Percentiles rank a stretch among this genome's conserved stretches.
Evolutionary conservation across 352 stramenopile species (phyloP).

Genomic region (Poterioochromonas sp.): DNA sequence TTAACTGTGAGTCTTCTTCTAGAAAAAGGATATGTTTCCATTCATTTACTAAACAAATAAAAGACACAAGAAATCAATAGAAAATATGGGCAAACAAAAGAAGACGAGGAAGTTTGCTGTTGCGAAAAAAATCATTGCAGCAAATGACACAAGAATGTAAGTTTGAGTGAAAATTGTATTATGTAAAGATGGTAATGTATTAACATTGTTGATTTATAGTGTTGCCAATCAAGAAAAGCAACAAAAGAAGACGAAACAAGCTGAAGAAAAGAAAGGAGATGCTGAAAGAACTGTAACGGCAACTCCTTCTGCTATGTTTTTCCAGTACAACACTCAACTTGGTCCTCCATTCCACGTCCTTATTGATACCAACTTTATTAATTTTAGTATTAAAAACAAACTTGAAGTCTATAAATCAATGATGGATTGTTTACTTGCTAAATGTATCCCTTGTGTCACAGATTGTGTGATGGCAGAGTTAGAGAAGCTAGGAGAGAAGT

Average conservation of each 20-base stretch:
- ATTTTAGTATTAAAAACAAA: constrained; percentile 99
- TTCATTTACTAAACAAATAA: too few species aligned
- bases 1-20: too few species aligned
- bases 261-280: constrained; percentile 70
- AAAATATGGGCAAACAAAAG: constrained; percentile 90
- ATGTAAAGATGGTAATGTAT: neutral
- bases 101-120: constrained; percentile 92
- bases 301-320: constrained; percentile 94
- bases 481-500: constrained; percentile 98
- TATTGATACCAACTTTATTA: constrained; percentile 99
- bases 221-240: constrained; percentile 26
- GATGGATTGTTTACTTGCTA: constrained; percentile 99
- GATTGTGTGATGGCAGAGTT: constrained; percentile 99
- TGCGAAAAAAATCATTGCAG: constrained; percentile 95
- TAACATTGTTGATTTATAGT: neutral
- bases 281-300: constrained; percentile 91
- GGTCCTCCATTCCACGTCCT: constrained; percentile 96
- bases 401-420: constrained; percentile 96
- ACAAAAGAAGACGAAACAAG: constrained; percentile 54
- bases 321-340: constrained; percentile 98
- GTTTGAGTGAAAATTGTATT: constrained; percentile 39
- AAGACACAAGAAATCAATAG: too few species aligned
- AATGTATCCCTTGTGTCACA: constrained; percentile 94
- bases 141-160: constrained; percentile 92
- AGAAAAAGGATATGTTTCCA: too few species aligned